Conservation (phyloP, 2,329 filamentous ascomycete species). For the Trichoderma sp. region DNA sequence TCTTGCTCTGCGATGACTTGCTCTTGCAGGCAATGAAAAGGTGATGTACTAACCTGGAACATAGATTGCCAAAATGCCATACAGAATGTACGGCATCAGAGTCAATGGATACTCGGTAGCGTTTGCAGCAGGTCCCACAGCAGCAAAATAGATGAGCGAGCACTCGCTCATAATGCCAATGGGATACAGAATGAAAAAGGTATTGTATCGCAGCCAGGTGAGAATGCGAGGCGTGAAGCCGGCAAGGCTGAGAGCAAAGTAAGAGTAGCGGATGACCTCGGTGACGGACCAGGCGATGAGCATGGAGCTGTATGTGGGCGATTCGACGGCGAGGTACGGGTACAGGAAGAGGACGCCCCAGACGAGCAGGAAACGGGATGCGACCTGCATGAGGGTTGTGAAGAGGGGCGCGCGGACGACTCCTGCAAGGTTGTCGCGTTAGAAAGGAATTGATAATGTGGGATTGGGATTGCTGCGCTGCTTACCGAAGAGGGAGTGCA, state of each 20-base stretch:
- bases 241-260: conserved; percentile 76
- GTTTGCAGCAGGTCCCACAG: conserved; percentile 52
- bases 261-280: conserved; percentile 90
- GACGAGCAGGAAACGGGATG: conserved; percentile 82
- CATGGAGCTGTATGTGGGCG: conserved; percentile 71
- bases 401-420: conserved; percentile 81
- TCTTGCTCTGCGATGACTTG: background rate
- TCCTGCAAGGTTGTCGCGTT: conserved; percentile 50
- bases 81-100: conserved; percentile 59
- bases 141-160: conserved; percentile 71
- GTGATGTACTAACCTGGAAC: conserved; percentile 66
- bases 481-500: conserved; percentile 77
- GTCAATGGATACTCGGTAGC: conserved; percentile 46
- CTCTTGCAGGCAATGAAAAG: background rate
- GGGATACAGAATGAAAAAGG: conserved; percentile 91
- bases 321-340: conserved; percentile 60
- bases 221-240: conserved; percentile 64
- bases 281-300: conserved; percentile 85
- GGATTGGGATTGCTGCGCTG: background rate
- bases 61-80: conserved; percentile 70
- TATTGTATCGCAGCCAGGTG: conserved; percentile 86
- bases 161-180: conserved; percentile 89
- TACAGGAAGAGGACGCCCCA: conserved; percentile 81
- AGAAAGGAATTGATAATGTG: background rate
- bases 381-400: conserved; percentile 89